Evolutionary conservation across 192 early-diverging fungal genomes (phyloP).

Genomic region (Phlyctochytrium bullatum): DNA sequence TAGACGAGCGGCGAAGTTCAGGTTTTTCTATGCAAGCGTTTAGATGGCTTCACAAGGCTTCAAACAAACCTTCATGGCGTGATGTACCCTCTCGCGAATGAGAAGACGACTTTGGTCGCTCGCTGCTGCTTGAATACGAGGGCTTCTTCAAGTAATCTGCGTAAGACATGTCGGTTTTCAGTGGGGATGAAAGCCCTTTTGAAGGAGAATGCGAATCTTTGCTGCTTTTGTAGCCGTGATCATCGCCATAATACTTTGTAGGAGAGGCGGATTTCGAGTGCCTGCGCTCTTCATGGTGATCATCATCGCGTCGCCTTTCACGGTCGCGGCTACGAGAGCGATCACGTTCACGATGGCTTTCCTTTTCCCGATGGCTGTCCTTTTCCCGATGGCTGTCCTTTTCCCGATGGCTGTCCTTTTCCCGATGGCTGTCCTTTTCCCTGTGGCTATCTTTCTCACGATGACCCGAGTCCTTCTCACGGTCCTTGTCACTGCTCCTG

Average conservation of each 20-base stretch:
- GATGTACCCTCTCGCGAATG: not conserved
- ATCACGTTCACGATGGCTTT: not conserved
- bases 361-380: not conserved
- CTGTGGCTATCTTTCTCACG: constrained; percentile 1
- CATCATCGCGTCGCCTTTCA: not conserved
- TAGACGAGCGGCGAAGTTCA: not conserved
- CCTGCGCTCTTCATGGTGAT: not conserved
- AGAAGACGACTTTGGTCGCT: not conserved
- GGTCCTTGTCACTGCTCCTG: not conserved
- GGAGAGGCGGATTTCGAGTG: not conserved
- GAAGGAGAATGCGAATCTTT: not conserved
- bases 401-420: not conserved
- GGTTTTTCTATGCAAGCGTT: not conserved
- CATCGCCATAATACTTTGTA: not conserved
- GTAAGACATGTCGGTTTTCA: not conserved
- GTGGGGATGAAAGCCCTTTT: not conserved
- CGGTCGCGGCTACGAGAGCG: not conserved
- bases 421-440: constrained; percentile 1
- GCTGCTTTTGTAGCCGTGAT: not conserved
- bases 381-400: not conserved
- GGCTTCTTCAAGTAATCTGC: constrained; percentile 4
- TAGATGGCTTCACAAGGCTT: not conserved
- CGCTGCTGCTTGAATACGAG: too few relatives aligned
- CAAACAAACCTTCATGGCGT: not conserved
- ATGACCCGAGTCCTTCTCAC: not conserved